These are phyloP conservation scores for Thielaviopsis musarum DNA, from an alignment of 2,329 filamentous ascomycete species.

Conservation along the genomic window DNA sequence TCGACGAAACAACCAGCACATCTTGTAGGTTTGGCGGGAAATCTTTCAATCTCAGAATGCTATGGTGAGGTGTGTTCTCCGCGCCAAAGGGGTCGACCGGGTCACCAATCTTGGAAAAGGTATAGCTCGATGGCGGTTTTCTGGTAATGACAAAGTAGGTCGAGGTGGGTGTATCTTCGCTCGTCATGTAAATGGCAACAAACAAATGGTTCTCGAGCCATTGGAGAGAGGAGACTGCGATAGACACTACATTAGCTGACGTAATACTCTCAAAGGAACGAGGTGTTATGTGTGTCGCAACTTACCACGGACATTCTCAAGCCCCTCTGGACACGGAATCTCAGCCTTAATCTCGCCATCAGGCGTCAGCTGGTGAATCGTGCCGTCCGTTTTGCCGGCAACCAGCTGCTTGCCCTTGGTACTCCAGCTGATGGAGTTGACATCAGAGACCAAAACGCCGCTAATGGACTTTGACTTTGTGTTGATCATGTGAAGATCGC, in stretches of 20 bases:
- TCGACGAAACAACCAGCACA: conserved; percentile 66
- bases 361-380: conserved; percentile 66
- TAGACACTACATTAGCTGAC: not conserved
- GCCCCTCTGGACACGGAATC: conserved; percentile 58
- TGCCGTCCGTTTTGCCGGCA: conserved; percentile 68
- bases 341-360: conserved; percentile 60
- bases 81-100: conserved; percentile 57
- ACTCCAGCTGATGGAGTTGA: conserved; percentile 83
- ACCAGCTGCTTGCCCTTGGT: conserved; percentile 83
- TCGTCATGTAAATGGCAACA: conserved; percentile 59
- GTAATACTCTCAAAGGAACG: not conserved
- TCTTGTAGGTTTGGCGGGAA: conserved; percentile 72
- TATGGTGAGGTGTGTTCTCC: conserved; percentile 56
- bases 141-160: conserved; percentile 68
- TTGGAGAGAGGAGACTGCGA: conserved; percentile 55
- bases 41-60: conserved; percentile 57
- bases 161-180: conserved; percentile 42
- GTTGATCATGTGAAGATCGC: conserved; percentile 72
- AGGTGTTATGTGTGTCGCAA: conserved; percentile 10
- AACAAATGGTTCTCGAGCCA: conserved; percentile 88
- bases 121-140: conserved; percentile 40
- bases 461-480: conserved; percentile 52
- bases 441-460: conserved; percentile 48
- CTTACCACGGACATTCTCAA: conserved; percentile 53
- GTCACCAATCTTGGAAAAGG: conserved; percentile 58